A percentile compares a stretch with the other conserved stretches of the same genome.
These are phyloP conservation scores for Fusarium duplospermum DNA, from an alignment of 2,329 filamentous ascomycete species.

Conservation along the genomic window DNA sequence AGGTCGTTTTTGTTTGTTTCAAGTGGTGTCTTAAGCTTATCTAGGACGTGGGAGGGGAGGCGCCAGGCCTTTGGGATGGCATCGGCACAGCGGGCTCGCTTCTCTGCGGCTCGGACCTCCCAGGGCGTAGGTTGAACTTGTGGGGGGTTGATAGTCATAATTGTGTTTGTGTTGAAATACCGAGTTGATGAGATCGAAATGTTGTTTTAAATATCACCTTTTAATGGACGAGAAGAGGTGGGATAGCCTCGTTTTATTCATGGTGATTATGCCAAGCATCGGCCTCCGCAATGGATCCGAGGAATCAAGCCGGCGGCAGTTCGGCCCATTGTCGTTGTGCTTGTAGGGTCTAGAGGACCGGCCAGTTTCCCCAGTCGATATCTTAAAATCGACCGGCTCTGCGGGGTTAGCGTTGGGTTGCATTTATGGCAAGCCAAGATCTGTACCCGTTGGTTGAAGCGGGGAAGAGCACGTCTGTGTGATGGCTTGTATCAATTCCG, in stretches of 20 bases:
- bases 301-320: background rate
- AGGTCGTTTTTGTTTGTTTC: conserved; percentile 26
- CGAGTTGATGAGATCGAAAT: background rate
- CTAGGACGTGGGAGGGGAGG: conserved; percentile 8
- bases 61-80: conserved; percentile 24
- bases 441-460: background rate
- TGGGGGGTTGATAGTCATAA: background rate
- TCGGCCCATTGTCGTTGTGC: background rate
- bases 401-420: background rate
- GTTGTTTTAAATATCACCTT: background rate
- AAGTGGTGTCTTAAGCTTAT: background rate
- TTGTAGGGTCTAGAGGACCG: background rate
- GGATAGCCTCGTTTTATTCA: background rate
- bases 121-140: background rate
- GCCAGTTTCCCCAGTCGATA: background rate
- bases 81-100: background rate
- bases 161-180: background rate
- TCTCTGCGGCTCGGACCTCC: conserved; percentile 3
- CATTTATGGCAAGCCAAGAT: background rate
- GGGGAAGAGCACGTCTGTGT: background rate
- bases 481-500: background rate
- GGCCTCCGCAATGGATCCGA: background rate
- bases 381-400: background rate
- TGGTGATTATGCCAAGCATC: background rate
- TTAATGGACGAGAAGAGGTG: background rate